Conservation (phyloP, 495 filamentous ascomycete species). For the Tetracladium marchalianum region DNA sequence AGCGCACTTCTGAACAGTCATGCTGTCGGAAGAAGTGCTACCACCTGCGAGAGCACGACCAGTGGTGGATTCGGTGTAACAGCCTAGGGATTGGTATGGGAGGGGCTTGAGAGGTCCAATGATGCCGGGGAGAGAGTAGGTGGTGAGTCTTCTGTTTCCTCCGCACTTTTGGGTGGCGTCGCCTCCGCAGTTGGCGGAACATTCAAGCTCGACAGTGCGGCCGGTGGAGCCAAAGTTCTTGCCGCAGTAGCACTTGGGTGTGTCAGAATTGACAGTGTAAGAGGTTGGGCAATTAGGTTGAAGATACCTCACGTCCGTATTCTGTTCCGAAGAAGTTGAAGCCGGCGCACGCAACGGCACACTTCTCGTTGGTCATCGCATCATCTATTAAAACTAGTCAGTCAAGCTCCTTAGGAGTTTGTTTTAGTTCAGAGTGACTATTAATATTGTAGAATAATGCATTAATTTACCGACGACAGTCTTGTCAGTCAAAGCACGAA, state of each 20-base stretch:
- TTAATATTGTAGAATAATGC: too few relatives aligned
- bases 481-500: too few relatives aligned
- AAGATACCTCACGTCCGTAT: constrained; percentile 14
- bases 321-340: constrained; percentile 27
- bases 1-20: background rate
- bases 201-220: background rate
- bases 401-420: too few relatives aligned
- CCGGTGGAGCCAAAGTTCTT: background rate
- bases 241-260: constrained; percentile 1
- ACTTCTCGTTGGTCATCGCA: constrained; percentile 24
- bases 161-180: constrained; percentile 6
- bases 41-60: background rate
- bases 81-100: background rate
- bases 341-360: constrained; percentile 20
- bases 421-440: too few relatives aligned
- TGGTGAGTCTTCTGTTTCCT: constrained; percentile 5
- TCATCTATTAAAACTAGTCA: background rate
- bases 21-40: background rate
- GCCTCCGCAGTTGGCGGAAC: constrained; percentile 5
- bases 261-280: background rate
- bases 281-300: too few relatives aligned
- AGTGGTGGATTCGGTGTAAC: constrained; percentile 1
- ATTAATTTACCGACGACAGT: too few relatives aligned
- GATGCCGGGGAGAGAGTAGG: background rate
- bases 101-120: background rate